Base-by-base conservation (phyloP, 108 stramenopile genomes). In the Nitzschia sp. region DNA sequence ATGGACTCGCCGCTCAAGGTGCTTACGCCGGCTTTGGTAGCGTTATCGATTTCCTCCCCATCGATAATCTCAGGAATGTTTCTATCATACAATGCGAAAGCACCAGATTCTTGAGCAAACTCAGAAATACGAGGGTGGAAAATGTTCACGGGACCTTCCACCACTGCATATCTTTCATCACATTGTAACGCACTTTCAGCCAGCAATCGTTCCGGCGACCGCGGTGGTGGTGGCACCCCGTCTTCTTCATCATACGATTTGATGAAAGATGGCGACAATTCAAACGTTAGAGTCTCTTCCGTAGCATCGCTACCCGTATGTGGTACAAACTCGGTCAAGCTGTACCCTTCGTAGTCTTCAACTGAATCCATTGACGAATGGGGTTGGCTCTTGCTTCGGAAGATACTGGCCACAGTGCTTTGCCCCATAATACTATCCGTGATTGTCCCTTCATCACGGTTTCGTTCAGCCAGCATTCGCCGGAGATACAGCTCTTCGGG, bases 401-500 rank as follows among this genome's bases (percentile, higher is more conserved):
- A 8, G n/a, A 51, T 21, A 51, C 49, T 19, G 4, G 49, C 49
- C 49, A 51, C 49, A 4, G 49, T 51, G 49, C 49, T 51, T 19
- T 51, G 49, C 4, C 49, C 49, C 21, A 51, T 21, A 5, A 51
- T 51, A 51, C 49, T 51, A 19, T 51, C 49, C 4, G 21, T 23
- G 49, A 51, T 8, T 5, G 49, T 51, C 21, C n/a, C 49, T 51
- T 51, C 49, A 17, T 51, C 49, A 5, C 21, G 49, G 21, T 51
- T 4, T 8, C 21, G 49, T 23, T 51, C 49, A 21, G 4, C 18
- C 11, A 51, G 49, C 4, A 51, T 51, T 4, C 49, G 49, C 21
- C 49, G 49, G 21, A 51, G 49, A 19, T 51, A 51, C 17, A 51
- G 21, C 21, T 51, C 49, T 51, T 51, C 49, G 19, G 49, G 49